phyloP scores from a whole-genome alignment of 2,329 filamentous ascomycete species.

The Fusarium clavum region DNA sequence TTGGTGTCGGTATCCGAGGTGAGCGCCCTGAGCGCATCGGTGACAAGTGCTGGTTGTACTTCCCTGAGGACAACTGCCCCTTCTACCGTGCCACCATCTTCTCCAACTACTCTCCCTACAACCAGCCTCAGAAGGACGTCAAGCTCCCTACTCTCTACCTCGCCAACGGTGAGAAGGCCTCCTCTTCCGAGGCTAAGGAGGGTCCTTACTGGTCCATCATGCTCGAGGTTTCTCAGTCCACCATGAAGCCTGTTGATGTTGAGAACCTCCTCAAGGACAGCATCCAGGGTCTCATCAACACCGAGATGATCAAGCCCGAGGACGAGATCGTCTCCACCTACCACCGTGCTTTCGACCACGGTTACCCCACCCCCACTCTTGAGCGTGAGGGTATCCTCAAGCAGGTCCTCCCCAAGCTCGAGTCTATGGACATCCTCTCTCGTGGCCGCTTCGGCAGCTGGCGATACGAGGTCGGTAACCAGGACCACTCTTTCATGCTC shows the following conservation, averaged over 20 bases:
- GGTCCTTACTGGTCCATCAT: slow-evolving; percentile 99
- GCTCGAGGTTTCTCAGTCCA: slow-evolving; percentile 96
- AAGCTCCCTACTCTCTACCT: slow-evolving; percentile 90
- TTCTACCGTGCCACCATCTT: slow-evolving; percentile 99
- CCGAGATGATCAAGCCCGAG: slow-evolving; percentile 88
- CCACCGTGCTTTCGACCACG: slow-evolving; percentile 97
- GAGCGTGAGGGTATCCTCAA: slow-evolving; percentile 96
- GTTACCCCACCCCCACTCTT: slow-evolving; percentile 93
- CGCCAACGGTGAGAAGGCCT: slow-evolving; percentile 85
- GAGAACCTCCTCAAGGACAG: slow-evolving; percentile 87
- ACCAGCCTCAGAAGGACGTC: slow-evolving; percentile 85
- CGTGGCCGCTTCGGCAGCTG: slow-evolving; percentile 98
- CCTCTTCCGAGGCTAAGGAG: slow-evolving; percentile 77
- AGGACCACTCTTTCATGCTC: slow-evolving; percentile 98
- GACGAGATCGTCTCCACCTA: slow-evolving; percentile 99
- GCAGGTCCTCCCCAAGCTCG: slow-evolving; percentile 90
- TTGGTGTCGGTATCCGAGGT: slow-evolving; percentile 94
- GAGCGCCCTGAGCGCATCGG: slow-evolving; percentile 93
- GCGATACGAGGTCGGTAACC: slow-evolving; percentile 97
- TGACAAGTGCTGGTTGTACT: slow-evolving; percentile 99
- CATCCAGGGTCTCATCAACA: slow-evolving; percentile 98
- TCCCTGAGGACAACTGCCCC: slow-evolving; percentile 97
- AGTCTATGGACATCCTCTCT: slow-evolving; percentile 91
- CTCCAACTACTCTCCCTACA: slow-evolving; percentile 99
- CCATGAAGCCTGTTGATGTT: slow-evolving; percentile 92